A percentile compares a stretch with the other conserved stretches of the same genome.
Conservation (phyloP, 257 asterid genomes). For the Capsicum chinense region DNA sequence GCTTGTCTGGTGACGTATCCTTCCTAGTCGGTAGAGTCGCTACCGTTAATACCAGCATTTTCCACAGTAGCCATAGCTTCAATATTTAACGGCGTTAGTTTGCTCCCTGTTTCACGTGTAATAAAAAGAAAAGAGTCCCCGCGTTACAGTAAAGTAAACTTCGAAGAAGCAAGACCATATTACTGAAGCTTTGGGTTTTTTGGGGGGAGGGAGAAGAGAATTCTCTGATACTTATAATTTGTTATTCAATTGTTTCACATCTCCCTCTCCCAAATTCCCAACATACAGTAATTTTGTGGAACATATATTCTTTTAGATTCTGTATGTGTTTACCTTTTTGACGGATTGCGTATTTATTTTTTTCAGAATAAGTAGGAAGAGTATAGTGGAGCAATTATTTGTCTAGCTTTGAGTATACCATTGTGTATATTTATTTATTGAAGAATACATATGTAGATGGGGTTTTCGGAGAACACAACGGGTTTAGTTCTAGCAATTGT, state of each 20-base stretch:
- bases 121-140: background rate
- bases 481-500: conserved; percentile 82
- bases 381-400: too few species aligned
- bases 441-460: conserved; percentile 38
- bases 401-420: too few species aligned
- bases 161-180: background rate
- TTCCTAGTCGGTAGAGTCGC: background rate
- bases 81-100: conserved; percentile 2
- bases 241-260: background rate
- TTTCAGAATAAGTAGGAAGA: conserved; percentile 24
- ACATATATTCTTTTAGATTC: background rate
- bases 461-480: conserved; percentile 68
- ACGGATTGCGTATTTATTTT: background rate
- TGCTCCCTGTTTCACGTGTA: background rate
- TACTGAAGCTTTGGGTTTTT: conserved; percentile 7
- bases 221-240: background rate
- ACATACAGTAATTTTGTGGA: background rate
- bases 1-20: background rate
- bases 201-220: background rate
- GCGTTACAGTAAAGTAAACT: background rate
- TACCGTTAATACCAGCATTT: conserved; percentile 1
- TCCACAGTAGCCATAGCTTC: background rate
- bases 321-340: background rate
- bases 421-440: background rate
- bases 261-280: background rate